Conservation (phyloP, 2,329 filamentous ascomycete species). For the Colletotrichum sp. region DNA sequence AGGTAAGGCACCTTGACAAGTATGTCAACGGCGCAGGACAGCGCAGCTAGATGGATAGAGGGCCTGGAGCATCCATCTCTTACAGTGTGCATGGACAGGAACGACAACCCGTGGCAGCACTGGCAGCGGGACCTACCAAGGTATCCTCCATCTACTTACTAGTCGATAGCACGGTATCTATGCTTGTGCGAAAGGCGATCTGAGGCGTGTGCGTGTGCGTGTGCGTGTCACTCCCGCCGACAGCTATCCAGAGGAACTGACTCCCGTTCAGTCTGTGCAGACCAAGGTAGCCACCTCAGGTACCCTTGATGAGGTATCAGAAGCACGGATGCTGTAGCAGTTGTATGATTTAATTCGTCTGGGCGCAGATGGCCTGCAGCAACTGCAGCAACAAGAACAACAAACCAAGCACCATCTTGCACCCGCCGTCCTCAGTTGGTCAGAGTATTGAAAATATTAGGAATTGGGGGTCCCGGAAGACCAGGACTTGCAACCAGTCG, state of each 20-base stretch:
- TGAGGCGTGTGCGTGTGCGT: background rate
- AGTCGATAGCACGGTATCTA: background rate
- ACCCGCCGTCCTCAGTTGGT: background rate
- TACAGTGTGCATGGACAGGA: background rate
- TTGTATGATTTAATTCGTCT: background rate
- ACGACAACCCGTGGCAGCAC: background rate
- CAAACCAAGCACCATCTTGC: background rate
- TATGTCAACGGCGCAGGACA: background rate
- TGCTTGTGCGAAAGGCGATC: background rate
- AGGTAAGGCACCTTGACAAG: background rate
- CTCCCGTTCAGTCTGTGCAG: background rate
- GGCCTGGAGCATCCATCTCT: background rate
- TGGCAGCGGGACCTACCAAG: background rate
- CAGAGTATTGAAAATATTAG: background rate
- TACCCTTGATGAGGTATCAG: background rate
- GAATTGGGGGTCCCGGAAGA: background rate
- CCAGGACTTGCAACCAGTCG: background rate
- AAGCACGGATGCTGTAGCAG: background rate
- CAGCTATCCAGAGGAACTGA: background rate
- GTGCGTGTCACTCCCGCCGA: conserved; percentile 1
- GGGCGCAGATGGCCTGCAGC: background rate
- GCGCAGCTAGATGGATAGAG: background rate
- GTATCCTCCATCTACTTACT: background rate
- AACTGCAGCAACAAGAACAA: background rate
- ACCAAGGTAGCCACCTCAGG: background rate